Conservation (phyloP, 495 filamentous ascomycete species). For the Pseudomonodictys pantanalensis region DNA sequence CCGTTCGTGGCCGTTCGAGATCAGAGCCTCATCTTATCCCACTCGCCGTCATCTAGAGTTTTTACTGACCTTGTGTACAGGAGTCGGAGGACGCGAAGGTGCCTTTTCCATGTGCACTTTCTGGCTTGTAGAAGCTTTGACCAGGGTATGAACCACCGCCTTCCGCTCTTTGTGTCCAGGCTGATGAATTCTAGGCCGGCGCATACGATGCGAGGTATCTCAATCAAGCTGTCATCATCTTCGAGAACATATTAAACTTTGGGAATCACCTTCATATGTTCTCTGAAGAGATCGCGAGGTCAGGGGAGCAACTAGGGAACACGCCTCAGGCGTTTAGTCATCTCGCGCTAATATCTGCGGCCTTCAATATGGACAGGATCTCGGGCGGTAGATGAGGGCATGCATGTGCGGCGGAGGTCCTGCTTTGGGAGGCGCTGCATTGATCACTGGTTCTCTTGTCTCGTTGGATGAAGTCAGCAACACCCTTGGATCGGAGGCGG, state of each 20-base stretch:
- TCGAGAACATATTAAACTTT: slow-evolving; percentile 71
- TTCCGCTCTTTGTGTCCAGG: not conserved
- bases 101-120: slow-evolving; percentile 77
- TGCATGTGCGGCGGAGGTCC: not conserved
- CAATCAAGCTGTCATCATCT: slow-evolving; percentile 60
- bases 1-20: not conserved
- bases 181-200: slow-evolving; percentile 38
- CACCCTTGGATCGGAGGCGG: too few species aligned
- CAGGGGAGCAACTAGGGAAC: slow-evolving; percentile 70
- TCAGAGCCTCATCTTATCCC: not conserved
- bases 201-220: slow-evolving; percentile 64
- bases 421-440: too few species aligned
- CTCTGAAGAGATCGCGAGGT: slow-evolving; percentile 68
- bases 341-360: slow-evolving; percentile 66
- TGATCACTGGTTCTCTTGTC: too few species aligned
- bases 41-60: not conserved
- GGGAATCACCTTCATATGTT: slow-evolving; percentile 73
- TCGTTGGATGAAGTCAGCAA: too few species aligned
- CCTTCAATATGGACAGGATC: slow-evolving; percentile 62
- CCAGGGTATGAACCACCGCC: slow-evolving; percentile 49
- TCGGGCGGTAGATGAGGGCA: not conserved
- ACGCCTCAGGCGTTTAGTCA: slow-evolving; percentile 75
- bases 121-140: slow-evolving; percentile 75
- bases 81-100: slow-evolving; percentile 71
- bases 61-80: slow-evolving; percentile 38